Conservation (phyloP, 805 yeast species). For the Candida pseudoglaebosa region DNA sequence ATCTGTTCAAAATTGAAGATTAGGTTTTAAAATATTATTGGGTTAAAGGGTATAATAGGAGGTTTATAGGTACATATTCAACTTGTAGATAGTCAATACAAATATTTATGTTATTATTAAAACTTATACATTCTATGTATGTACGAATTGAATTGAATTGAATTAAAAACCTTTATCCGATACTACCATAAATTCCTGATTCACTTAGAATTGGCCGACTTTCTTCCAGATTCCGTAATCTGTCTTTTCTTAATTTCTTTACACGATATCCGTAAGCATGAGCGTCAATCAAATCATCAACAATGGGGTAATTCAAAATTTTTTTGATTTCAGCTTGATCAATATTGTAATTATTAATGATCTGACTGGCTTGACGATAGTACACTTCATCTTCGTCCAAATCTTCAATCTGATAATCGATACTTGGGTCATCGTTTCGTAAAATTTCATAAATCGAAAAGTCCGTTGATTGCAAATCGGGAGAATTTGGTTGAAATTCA, state of each 20-base stretch:
- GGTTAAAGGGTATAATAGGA: background rate
- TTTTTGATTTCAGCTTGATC: conserved; percentile 32
- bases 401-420: conserved; percentile 30
- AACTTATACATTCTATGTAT: conserved; percentile 1
- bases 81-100: background rate
- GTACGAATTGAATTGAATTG: background rate
- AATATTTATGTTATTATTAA: background rate
- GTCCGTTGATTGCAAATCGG: background rate
- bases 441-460: conserved; percentile 4
- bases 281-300: conserved; percentile 38
- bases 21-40: conserved; percentile 10
- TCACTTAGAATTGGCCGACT: conserved; percentile 13
- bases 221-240: conserved; percentile 2
- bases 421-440: conserved; percentile 11
- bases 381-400: conserved; percentile 36
- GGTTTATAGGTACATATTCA: background rate
- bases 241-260: conserved; percentile 25
- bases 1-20: conserved; percentile 38
- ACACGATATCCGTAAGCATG: conserved; percentile 42
- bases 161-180: conserved; percentile 13
- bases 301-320: conserved; percentile 40
- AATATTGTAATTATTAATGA: conserved; percentile 28
- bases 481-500: conserved; percentile 2
- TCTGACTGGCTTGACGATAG: conserved; percentile 29
- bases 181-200: conserved; percentile 23